Conservation (phyloP, 202 grass and related monocot genomes). For the Dendrocalamus latiflorus region DNA sequence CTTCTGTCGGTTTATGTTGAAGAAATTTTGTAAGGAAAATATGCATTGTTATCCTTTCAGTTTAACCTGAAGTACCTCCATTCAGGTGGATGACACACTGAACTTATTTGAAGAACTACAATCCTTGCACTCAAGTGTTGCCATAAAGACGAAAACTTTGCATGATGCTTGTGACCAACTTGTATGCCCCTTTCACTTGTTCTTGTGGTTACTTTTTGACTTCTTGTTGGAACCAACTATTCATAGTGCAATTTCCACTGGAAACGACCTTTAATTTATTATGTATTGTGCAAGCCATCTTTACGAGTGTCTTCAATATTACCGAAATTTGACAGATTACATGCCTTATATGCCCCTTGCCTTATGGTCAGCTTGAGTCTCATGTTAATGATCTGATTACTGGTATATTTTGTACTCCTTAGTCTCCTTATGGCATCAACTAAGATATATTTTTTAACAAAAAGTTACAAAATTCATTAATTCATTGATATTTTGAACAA, state of each 20-base stretch:
- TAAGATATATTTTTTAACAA: not conserved
- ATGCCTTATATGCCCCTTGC: too few species aligned
- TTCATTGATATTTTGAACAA: not conserved
- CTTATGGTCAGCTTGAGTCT: too few species aligned
- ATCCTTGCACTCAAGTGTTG: constrained; percentile 77
- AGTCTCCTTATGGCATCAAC: not conserved
- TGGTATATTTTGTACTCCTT: not conserved
- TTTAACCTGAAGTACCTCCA: constrained; percentile 15
- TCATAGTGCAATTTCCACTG: constrained; percentile 9
- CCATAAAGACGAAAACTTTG: constrained; percentile 89
- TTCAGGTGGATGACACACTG: constrained; percentile 87
- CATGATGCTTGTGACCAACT: constrained; percentile 95
- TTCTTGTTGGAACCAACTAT: not conserved
- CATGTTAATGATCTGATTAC: not conserved
- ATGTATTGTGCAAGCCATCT: too few species aligned
- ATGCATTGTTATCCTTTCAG: not conserved
- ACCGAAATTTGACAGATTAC: too few species aligned
- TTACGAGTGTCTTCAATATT: too few species aligned
- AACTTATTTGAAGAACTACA: constrained; percentile 93
- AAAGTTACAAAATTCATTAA: not conserved
- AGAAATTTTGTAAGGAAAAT: not conserved
- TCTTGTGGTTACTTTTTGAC: not conserved
- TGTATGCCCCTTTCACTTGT: constrained; percentile 45
- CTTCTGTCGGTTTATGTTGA: not conserved
- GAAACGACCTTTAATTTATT: too few species aligned